phyloP scores from a whole-genome alignment of 495 filamentous ascomycete genomes.

The Penicillium longicatenatum region DNA sequence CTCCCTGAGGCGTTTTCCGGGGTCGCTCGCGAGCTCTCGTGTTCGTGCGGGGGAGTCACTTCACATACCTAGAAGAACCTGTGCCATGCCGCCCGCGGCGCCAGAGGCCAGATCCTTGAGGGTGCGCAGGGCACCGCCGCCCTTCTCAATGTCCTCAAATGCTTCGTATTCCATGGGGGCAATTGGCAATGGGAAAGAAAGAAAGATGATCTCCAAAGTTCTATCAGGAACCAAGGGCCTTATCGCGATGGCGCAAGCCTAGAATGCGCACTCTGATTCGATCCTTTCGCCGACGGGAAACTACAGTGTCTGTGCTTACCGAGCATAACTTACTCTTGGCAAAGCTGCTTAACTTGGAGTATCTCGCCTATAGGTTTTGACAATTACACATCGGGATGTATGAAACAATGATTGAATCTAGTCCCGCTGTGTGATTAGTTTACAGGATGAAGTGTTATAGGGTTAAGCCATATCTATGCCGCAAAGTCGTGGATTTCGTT shows the following conservation, averaged over 20 bases:
- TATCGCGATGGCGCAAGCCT: conserved; percentile 22
- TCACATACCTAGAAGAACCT: conserved; percentile 86
- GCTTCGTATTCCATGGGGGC: conserved; percentile 40
- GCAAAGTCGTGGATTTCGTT: neutral
- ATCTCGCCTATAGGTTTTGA: neutral
- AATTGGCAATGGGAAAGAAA: conserved; percentile 12
- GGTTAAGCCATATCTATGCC: neutral
- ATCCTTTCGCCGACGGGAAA: conserved; percentile 21
- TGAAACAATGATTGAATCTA: too few species aligned
- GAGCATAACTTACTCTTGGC: neutral
- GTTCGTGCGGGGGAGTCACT: conserved; percentile 4
- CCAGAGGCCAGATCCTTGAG: conserved; percentile 91
- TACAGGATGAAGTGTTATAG: too few species aligned
- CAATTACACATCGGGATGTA: too few species aligned
- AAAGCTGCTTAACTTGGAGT: neutral
- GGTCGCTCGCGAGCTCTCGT: conserved; percentile 7
- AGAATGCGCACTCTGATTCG: conserved; percentile 33
- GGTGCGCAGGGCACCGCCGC: conserved; percentile 54
- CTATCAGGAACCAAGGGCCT: conserved; percentile 9
- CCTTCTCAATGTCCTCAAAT: conserved; percentile 41
- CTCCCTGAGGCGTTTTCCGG: conserved; percentile 2
- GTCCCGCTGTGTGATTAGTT: too few species aligned
- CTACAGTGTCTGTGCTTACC: neutral
- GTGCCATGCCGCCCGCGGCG: conserved; percentile 88
- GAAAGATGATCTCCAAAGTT: conserved; percentile 6